A percentile compares a stretch with the other conserved stretches of the same genome.
phyloP scores from a whole-genome alignment of 345 rosid genomes.

The Syzygium grande region DNA sequence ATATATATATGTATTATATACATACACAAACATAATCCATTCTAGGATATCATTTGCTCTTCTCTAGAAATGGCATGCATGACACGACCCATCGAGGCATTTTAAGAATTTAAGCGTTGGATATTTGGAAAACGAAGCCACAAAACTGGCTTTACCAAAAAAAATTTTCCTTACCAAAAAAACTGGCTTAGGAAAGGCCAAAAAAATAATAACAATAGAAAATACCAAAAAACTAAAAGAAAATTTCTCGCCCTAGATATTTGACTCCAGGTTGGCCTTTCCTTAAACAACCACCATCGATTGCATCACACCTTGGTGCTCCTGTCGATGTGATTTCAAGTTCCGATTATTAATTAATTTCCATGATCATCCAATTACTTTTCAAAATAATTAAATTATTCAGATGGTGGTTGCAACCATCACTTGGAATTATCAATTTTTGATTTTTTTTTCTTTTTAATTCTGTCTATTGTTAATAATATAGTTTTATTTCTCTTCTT shows the following conservation, averaged over 20 bases:
- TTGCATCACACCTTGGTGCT: neutral
- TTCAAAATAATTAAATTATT: neutral
- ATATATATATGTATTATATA: too few relatives aligned
- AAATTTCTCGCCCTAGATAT: neutral
- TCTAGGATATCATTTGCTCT: neutral
- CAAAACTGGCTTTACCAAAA: neutral
- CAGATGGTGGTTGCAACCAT: neutral
- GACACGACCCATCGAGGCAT: neutral
- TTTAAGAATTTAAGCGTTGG: neutral
- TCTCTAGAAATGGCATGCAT: neutral
- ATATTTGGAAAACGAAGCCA: neutral
- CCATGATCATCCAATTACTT: neutral
- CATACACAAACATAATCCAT: too few relatives aligned
- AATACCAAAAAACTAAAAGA: neutral
- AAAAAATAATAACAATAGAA: neutral
- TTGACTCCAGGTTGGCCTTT: neutral
- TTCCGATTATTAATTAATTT: neutral
- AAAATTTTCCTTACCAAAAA: too few relatives aligned
- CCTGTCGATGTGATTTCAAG: neutral
- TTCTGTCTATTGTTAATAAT: neutral
- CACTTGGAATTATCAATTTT: neutral
- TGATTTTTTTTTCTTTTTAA: neutral
- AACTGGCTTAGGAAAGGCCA: too few relatives aligned
- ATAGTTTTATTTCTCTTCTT: neutral
- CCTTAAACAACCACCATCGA: neutral